These are phyloP conservation scores for Metschnikowia aberdeeniae DNA, from an alignment of 805 yeast species.

Conservation along the genomic window DNA sequence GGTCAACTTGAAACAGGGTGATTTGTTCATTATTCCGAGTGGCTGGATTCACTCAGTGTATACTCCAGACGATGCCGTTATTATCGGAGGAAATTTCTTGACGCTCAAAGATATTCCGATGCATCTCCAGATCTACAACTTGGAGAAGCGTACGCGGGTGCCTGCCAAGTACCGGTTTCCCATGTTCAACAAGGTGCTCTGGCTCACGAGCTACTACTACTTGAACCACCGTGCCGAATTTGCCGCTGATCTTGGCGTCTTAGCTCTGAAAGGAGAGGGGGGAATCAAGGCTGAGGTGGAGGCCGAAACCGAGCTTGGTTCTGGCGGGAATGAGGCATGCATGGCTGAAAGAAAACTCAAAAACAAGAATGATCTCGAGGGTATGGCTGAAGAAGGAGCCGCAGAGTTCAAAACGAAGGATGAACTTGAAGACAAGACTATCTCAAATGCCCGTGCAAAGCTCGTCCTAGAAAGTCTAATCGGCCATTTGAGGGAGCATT, in stretches of 20 bases:
- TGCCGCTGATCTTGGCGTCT: constrained; percentile 7
- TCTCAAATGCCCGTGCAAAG: background rate
- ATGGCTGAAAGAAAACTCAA: background rate
- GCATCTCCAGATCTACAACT: constrained; percentile 56
- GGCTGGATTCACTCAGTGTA: constrained; percentile 93
- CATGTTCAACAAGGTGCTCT: constrained; percentile 61
- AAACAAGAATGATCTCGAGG: too few relatives aligned
- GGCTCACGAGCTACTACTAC: constrained; percentile 56
- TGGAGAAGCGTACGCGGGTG: constrained; percentile 68
- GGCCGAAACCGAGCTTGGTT: background rate
- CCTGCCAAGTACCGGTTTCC: constrained; percentile 79
- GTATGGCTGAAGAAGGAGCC: too few relatives aligned
- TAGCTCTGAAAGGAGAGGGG: background rate
- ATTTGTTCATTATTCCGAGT: constrained; percentile 76
- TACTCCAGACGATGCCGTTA: constrained; percentile 76
- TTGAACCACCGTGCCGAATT: constrained; percentile 24
- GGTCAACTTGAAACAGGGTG: constrained; percentile 57
- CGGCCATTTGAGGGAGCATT: constrained; percentile 28
- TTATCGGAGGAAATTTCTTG: constrained; percentile 84
- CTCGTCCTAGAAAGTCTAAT: constrained; percentile 16
- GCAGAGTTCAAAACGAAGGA: too few relatives aligned
- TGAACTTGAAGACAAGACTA: too few relatives aligned
- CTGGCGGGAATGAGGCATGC: background rate
- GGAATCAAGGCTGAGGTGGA: background rate
- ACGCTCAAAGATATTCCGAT: constrained; percentile 59